Evolutionary conservation across 139 green algal genomes (phyloP), one percentile per base, ranked within the genome.

Genomic region (Chlorella ohadii): DNA sequence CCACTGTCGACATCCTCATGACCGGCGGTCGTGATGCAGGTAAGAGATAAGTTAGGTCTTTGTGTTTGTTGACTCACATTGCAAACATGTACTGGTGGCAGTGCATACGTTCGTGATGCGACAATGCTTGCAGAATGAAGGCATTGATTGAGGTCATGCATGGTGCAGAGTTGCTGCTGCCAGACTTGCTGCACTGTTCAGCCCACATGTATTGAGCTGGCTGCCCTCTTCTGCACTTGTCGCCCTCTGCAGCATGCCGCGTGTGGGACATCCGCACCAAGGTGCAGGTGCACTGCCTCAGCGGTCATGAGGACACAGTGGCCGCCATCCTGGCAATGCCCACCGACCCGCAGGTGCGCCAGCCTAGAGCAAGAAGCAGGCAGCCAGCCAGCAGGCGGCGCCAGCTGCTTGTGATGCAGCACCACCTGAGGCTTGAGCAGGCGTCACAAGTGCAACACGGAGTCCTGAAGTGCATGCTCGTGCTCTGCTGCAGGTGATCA

Each of bases 261-360:
- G 95, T 99, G 74, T 99, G 97, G 97, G 97, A 99, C 94, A 98
- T 99, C 91, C 93, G 97, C 68, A 99, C 94, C 59, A 97, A 98
- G 90, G 85, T 89, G 72, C 94, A 98, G 87, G 93, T 98, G 51
- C 94, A 95, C 85, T 94, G 91, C 74, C 90, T 99, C 63, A 86
- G 88, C 13, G 97, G 97, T 9, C 97, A 99, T 87, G 94, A 98
- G 70, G 95, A 98, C 89, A 99, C 95, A 0, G 97, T 99, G 57
- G 92, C 92, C 72, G 92, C 91, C 33, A 94, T 99, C 79, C 86
- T 99, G 23, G 89, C 94, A 0, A 92, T 98, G 84, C 79, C 90
- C 34, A 94, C 92, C 7, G 95, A 98, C 84, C 95, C 95, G 0
- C 96, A 98, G 93, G 93, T 95, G 66, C 15, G 44, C 59, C 36